Conservation (phyloP, 345 rosid species). For the Brassica rapa region DNA sequence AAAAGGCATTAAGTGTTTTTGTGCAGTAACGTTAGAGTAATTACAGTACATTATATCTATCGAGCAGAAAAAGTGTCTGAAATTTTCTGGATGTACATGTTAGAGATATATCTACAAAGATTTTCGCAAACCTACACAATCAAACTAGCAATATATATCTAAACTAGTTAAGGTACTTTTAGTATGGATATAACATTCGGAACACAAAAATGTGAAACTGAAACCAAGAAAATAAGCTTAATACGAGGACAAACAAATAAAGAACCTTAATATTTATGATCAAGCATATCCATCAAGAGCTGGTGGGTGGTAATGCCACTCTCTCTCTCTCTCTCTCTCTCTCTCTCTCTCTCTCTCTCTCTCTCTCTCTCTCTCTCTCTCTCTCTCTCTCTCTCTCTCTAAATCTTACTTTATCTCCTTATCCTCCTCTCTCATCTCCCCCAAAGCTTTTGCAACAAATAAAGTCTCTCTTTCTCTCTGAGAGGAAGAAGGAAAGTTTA, state of each 20-base stretch:
- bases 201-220: conserved; percentile 7
- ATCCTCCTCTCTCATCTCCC: conserved; percentile 45
- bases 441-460: conserved; percentile 85
- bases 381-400: conserved; percentile 40
- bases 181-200: conserved; percentile 7
- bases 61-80: not conserved
- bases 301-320: conserved; percentile 57
- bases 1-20: conserved; percentile 2
- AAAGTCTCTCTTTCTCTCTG: conserved; percentile 49
- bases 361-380: conserved; percentile 41
- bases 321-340: conserved; percentile 41
- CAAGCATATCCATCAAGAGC: conserved; percentile 65
- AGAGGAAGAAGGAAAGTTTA: conserved; percentile 35
- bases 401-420: conserved; percentile 40
- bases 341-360: conserved; percentile 41
- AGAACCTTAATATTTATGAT: conserved; percentile 33
- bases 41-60: not conserved
- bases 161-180: conserved; percentile 9
- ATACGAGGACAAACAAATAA: conserved; percentile 6
- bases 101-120: not conserved
- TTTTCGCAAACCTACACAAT: not conserved
- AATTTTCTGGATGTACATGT: not conserved
- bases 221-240: conserved; percentile 14
- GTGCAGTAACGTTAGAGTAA: not conserved
- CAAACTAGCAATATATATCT: conserved; percentile 16